phyloP scores from a whole-genome alignment of 345 rosid species.

The Linum trigynum region DNA sequence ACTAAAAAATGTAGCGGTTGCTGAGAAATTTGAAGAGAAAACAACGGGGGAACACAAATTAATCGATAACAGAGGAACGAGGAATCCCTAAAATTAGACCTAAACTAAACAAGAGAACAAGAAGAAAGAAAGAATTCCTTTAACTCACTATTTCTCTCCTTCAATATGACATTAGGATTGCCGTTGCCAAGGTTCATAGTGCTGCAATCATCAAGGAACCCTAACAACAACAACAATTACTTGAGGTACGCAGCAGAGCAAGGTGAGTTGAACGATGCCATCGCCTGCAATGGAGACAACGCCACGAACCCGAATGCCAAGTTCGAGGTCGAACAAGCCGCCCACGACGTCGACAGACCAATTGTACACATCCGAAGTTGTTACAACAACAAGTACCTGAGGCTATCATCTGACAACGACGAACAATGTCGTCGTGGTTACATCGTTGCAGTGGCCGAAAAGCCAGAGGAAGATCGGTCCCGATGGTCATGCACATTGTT shows the following conservation, averaged over 20 bases:
- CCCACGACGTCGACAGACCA: background rate
- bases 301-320: background rate
- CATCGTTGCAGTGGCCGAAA: slow-evolving; percentile 7
- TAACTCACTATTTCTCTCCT: background rate
- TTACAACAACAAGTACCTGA: background rate
- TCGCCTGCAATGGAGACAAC: background rate
- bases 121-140: no score
- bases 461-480: slow-evolving; percentile 8
- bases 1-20: no score
- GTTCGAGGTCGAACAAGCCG: background rate
- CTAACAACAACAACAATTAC: background rate
- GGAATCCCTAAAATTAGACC: background rate
- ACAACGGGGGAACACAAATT: no score
- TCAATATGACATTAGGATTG: background rate
- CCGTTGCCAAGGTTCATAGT: background rate
- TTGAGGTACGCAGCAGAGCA: background rate
- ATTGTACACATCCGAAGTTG: background rate
- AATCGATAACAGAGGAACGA: no score
- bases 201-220: background rate
- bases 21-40: no score
- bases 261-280: background rate
- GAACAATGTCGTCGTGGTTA: background rate
- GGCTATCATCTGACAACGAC: background rate
- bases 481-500: slow-evolving; percentile 15
- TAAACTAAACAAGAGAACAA: background rate